phyloP scores from a whole-genome alignment of 163 green algal genomes.

The Chlamydomonas reinhardtii region DNA sequence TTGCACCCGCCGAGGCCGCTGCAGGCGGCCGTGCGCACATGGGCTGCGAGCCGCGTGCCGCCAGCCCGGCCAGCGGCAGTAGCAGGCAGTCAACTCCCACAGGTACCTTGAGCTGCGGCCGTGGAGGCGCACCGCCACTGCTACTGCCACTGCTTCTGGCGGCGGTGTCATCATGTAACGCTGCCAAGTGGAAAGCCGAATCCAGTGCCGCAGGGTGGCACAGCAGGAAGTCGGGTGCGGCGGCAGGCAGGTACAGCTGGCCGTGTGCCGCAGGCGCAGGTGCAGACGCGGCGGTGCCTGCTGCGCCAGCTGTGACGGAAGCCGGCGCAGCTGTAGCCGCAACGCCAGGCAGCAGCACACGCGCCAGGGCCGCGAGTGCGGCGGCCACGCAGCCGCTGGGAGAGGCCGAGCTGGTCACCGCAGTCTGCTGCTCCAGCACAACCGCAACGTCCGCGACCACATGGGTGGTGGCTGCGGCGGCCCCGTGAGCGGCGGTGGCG shows the following conservation, averaged over 20 bases:
- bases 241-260: slow-evolving; percentile 65
- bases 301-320: not conserved
- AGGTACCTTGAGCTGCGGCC: slow-evolving; percentile 28
- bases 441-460: too few species aligned
- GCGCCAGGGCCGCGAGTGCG: not conserved
- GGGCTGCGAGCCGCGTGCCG: not conserved
- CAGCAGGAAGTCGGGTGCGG: slow-evolving; percentile 49
- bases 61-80: slow-evolving; percentile 4
- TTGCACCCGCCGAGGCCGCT: too few species aligned
- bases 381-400: not conserved
- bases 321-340: not conserved
- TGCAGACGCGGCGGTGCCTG: too few species aligned
- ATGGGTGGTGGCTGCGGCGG: too few species aligned
- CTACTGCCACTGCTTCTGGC: too few species aligned
- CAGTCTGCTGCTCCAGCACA: too few species aligned
- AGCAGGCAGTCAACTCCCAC: slow-evolving; percentile 23
- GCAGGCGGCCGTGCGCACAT: too few species aligned
- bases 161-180: not conserved
- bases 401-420: too few species aligned
- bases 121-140: not conserved
- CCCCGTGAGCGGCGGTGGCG: too few species aligned
- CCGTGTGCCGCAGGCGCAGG: too few species aligned
- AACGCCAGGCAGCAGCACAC: not conserved
- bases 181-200: slow-evolving; percentile 64
- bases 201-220: slow-evolving; percentile 68